These are phyloP conservation scores for Pistacia atlantica DNA, from an alignment of 345 rosid species.

Conservation along the genomic window DNA sequence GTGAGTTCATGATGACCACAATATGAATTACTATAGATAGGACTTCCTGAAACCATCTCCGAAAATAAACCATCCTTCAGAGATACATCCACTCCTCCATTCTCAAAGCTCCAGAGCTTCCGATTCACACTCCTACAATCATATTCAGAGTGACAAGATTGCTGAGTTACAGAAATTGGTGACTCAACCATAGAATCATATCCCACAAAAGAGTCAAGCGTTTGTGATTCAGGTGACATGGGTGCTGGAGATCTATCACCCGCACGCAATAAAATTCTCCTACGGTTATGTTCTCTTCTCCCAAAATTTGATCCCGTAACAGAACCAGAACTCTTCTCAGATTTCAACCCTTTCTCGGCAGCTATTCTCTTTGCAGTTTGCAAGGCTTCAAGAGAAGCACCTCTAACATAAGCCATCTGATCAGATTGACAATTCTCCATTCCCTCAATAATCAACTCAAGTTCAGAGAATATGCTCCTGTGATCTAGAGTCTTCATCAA, in stretches of 20 bases:
- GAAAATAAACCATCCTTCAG: conserved; percentile 80
- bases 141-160: conserved; percentile 35
- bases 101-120: conserved; percentile 56
- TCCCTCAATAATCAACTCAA: conserved; percentile 64
- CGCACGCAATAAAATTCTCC: conserved; percentile 29
- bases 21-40: conserved; percentile 36
- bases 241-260: conserved; percentile 50
- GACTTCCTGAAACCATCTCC: conserved; percentile 43
- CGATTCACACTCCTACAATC: conserved; percentile 67
- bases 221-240: conserved; percentile 82
- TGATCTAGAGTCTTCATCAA: conserved; percentile 83
- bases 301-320: conserved; percentile 68
- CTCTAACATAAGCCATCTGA: conserved; percentile 85
- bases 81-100: conserved; percentile 65
- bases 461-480: conserved; percentile 74
- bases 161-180: conserved; percentile 55
- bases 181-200: conserved; percentile 60
- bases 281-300: conserved; percentile 33
- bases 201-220: conserved; percentile 55
- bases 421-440: conserved; percentile 89
- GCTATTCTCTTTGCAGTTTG: conserved; percentile 74
- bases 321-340: conserved; percentile 61
- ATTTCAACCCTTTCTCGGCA: conserved; percentile 51
- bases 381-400: conserved; percentile 90
- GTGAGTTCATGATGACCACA: conserved; percentile 34